Percentiles rank a stretch among this genome's conserved stretches.
Evolutionary conservation across 495 filamentous ascomycete species (phyloP).

Genomic region (Hypoxylon lienhwacheense): DNA sequence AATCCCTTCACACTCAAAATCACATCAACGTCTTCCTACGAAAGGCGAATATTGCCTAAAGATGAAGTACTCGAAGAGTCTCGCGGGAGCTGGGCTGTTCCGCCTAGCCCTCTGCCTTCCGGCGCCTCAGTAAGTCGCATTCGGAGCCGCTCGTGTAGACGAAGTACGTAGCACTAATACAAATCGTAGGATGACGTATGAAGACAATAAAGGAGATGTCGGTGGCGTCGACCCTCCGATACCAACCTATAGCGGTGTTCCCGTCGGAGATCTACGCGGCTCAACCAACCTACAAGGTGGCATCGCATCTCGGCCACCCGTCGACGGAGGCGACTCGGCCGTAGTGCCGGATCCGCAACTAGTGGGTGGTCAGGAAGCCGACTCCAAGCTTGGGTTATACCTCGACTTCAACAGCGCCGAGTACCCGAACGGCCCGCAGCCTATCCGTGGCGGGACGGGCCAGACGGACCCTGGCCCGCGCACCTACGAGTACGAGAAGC

Average conservation of each 20-base stretch:
- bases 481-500: constrained; percentile 62
- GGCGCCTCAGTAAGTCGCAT: constrained; percentile 30
- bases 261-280: constrained; percentile 42
- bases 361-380: constrained; percentile 57
- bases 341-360: constrained; percentile 40
- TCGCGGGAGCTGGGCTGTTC: constrained; percentile 25
- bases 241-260: constrained; percentile 35
- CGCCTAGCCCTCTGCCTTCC: constrained; percentile 31
- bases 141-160: neutral
- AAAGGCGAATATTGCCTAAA: neutral
- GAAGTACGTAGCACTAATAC: constrained; percentile 11
- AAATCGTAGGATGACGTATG: constrained; percentile 32
- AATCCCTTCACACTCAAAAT: neutral
- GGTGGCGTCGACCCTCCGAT: constrained; percentile 43
- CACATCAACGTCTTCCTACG: neutral
- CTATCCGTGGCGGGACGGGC: constrained; percentile 62
- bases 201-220: constrained; percentile 42
- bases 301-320: constrained; percentile 39
- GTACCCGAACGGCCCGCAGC: constrained; percentile 60
- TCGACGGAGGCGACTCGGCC: constrained; percentile 40
- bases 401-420: constrained; percentile 62
- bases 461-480: constrained; percentile 65
- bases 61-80: constrained; percentile 30
- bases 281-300: constrained; percentile 43
- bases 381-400: constrained; percentile 59